Evolutionary conservation across 805 yeast species (phyloP), one percentile per base, ranked within the genome.

Genomic region (Wickerhamiella dianesei): DNA sequence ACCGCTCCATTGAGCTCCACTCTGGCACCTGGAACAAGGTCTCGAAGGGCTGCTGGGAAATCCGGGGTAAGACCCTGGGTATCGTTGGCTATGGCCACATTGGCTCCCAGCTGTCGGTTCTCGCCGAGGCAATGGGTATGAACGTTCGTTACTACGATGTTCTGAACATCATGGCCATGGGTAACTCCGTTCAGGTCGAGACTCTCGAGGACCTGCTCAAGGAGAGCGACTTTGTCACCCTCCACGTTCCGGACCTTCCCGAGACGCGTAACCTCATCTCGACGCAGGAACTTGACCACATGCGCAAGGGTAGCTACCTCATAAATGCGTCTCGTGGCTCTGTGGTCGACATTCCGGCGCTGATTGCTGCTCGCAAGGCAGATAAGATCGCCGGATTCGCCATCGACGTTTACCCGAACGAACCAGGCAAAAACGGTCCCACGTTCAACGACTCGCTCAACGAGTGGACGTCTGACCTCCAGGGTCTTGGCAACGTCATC

Each of bases 61-160:
- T 92, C 57, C 83, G 98, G 71, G 98, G 98, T 56, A 92, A 92
- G 69, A 89, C 98, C 43, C 74, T 92, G 59, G 98, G 98, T 52
- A 92, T 92, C 60, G 74, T 92, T 37, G 98, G 98, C 57, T 92
- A 92, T 62, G 98, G 98, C 59, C 98, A 92, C 67, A 92, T 92
- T 70, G 98, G 98, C 59, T 71, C 97, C 44, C 98, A 92, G 71
- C 79, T 92, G 64, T 83, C 95, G 6, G 98, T 92, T 9, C 71
- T 92, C 58, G 97, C 98, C 44, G 98, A 92, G 73, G 77, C 96
- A 41, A 79, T 92, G 79, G 98, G 98, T 69, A 81, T 92, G 95
- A 83, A 82, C 57, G 96, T 92, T 46, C 70, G 89, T 52, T 92
- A 89, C 73, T 86, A 87, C 66, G 98, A 92, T 66, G 82, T 85